Base-by-base conservation (phyloP, 1,284 basidiomycete genomes). In the Fistulinella cinereoalba region DNA sequence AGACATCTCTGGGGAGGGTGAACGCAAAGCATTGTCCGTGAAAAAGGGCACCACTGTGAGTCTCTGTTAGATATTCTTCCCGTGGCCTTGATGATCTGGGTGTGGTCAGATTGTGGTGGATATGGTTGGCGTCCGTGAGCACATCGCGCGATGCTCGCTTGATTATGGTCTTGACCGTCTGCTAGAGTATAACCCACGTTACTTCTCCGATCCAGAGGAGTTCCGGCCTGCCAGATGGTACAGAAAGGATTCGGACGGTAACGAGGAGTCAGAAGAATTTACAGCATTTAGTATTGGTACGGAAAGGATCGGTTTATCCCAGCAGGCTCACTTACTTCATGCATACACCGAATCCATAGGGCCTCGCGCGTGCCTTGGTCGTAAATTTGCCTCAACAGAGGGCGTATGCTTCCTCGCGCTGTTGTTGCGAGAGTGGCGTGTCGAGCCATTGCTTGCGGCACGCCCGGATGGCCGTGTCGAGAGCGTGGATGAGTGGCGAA, bases 261-360 rank as follows among this genome's bases (percentile, higher is more conserved):
- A 38, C n/a, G 37, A 38, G 11, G 37, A 10, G 1, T 3, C 16
- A 8, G 37, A 27, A 10, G 37, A 38, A 1, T 38, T 38, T 18
- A 38, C 37, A 3, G 37, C 6, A 12, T 38, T 38, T 24, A 18
- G 37, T 24, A 18, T 38, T 27, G 37, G 37, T 38, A 38, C 24
- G 24, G 25, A 11, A 5, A 9, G 7, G 6, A 10, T 8, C 29
- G 5, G 9, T 27, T 7, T 15, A 36, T 13, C 23, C 6, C 6
- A 18, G 13, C n/a, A 11, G 24, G 21, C 21, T n/a, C 13, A 13
- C 11, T 10, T n/a, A 3, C 22, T 16, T 4, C 6, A 11, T 4
- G 15, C 8, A 8, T 16, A 16, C 19, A 15, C 7, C 21, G 13
- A 10, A 27, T 27, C 37, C n/a, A 71, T 45, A 38, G 37, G 37